phyloP scores from a whole-genome alignment of 805 yeast genomes.

The Yamadazyma nakazawae region DNA sequence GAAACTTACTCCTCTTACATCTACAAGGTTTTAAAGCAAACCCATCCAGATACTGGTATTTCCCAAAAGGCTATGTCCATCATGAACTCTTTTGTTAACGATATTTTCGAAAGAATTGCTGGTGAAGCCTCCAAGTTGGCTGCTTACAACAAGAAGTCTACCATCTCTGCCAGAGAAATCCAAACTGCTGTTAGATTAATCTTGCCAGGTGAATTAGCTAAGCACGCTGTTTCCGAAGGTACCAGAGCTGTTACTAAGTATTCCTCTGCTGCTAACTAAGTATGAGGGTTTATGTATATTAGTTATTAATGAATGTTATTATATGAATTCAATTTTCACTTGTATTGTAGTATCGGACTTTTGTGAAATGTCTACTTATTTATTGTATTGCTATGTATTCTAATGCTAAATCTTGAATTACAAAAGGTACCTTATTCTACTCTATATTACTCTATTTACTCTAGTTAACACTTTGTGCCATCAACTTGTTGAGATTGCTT shows the following conservation, averaged over 20 bases:
- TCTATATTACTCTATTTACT: no score
- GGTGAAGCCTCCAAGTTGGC: constrained; percentile 97
- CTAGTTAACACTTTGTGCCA: no score
- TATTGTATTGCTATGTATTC: no score
- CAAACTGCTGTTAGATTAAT: constrained; percentile 98
- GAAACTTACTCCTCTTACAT: constrained; percentile 97
- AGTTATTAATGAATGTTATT: constrained; percentile 13
- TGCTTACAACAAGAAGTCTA: constrained; percentile 97
- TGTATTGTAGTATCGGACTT: not conserved
- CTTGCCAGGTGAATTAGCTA: constrained; percentile 97
- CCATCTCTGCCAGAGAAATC: constrained; percentile 97
- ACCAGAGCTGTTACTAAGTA: constrained; percentile 97
- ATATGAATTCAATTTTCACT: constrained; percentile 5
- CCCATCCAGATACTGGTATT: constrained; percentile 99
- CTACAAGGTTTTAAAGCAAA: constrained; percentile 97
- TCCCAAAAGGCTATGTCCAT: constrained; percentile 98
- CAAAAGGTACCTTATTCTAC: no score
- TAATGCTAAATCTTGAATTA: no score
- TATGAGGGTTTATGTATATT: constrained; percentile 9
- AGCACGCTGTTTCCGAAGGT: constrained; percentile 98
- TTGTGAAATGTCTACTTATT: no score
- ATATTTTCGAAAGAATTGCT: constrained; percentile 97
- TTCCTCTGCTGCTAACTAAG: constrained; percentile 59
- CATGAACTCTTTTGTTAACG: constrained; percentile 97
- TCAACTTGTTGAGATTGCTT: no score